Base-by-base conservation (phyloP, 805 yeast species). In the Wickerhamiella siamensis region DNA sequence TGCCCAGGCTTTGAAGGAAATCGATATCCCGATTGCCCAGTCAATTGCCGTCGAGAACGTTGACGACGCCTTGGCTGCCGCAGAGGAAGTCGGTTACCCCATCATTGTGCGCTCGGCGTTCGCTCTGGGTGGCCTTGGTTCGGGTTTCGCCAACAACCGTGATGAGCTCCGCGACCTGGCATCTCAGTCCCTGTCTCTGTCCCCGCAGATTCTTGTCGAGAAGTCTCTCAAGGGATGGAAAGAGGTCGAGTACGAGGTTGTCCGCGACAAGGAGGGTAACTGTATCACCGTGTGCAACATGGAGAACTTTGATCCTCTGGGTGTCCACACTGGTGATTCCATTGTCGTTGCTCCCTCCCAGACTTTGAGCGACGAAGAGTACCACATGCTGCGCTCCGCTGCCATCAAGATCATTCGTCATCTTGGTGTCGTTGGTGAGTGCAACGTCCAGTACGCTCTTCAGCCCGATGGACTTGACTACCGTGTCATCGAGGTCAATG, bases 281-380 rank as follows among this genome's bases (percentile, higher is more conserved):
- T 88, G 98, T 73, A 88, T 88, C 61, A 88, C 98, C 35, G 98
- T 88, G 41, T 88, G 98, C 72, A 88, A 88, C 66, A 88, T 88
- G 98, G 98, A 88, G 68, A 88, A 88, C 70, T 88, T 88, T 54
- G 98, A 88, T 65, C 98, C 98, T 35, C 74, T 88, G 53, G 98
- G 98, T 54, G 81, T 88, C 56, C 98, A 88, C 67, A 88, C 98
- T 43, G 98, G 98, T 69, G 98, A 88, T 63, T 91, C 98, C 33
- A 91, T 88, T 55, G 98, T 88, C 39, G 95, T 91, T 58, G 98
- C 98, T 42, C 98, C 98, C 39, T 86, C 96, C 34, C 98, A 88
- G 66, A 88, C 98, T 33, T 69, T 88, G 55, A 81, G 95, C 31
- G 98, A 88, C 64, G 94, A 87, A 62, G 98, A 88, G 60, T 88